Evolutionary conservation across 2,329 filamentous ascomycete species (phyloP).

Genomic region (Bipolaris zeicola): DNA sequence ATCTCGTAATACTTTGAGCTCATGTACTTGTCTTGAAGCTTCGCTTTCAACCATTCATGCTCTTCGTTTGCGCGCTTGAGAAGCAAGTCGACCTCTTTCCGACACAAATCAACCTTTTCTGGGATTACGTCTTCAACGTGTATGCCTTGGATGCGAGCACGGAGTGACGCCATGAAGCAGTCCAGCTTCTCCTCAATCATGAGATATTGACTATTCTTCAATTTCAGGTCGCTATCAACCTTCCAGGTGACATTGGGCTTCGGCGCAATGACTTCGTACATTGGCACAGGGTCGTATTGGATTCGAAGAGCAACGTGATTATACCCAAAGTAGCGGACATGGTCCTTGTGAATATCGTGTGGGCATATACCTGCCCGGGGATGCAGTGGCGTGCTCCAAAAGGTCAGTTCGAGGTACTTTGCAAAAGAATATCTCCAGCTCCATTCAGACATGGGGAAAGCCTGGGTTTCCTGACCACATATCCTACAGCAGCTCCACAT

Average conservation of each 20-base stretch:
- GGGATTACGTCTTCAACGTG: slow-evolving; percentile 88
- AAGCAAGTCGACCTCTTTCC: slow-evolving; percentile 77
- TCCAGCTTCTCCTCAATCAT: slow-evolving; percentile 82
- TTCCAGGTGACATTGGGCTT: slow-evolving; percentile 94
- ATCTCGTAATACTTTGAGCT: slow-evolving; percentile 96
- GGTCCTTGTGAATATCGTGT: slow-evolving; percentile 90
- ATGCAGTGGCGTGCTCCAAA: slow-evolving; percentile 87
- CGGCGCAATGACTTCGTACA: slow-evolving; percentile 93
- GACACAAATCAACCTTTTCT: slow-evolving; percentile 83
- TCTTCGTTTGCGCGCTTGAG: slow-evolving; percentile 83
- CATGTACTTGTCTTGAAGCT: slow-evolving; percentile 89
- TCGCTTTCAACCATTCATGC: slow-evolving; percentile 72
- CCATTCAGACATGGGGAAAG: slow-evolving; percentile 87
- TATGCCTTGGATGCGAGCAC: slow-evolving; percentile 81
- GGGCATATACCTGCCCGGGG: slow-evolving; percentile 77
- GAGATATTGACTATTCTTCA: slow-evolving; percentile 90
- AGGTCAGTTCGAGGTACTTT: slow-evolving; percentile 96
- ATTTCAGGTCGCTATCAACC: slow-evolving; percentile 86
- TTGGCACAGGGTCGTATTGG: slow-evolving; percentile 89
- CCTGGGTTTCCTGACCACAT: slow-evolving; percentile 87
- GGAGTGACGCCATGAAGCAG: slow-evolving; percentile 87
- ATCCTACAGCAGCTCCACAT: slow-evolving; percentile 99
- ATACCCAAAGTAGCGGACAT: slow-evolving; percentile 90
- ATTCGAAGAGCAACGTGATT: slow-evolving; percentile 84
- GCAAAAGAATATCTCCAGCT: slow-evolving; percentile 99